phyloP scores from a whole-genome alignment of 1,139 yeast species.

The Candida frijolesensis region DNA sequence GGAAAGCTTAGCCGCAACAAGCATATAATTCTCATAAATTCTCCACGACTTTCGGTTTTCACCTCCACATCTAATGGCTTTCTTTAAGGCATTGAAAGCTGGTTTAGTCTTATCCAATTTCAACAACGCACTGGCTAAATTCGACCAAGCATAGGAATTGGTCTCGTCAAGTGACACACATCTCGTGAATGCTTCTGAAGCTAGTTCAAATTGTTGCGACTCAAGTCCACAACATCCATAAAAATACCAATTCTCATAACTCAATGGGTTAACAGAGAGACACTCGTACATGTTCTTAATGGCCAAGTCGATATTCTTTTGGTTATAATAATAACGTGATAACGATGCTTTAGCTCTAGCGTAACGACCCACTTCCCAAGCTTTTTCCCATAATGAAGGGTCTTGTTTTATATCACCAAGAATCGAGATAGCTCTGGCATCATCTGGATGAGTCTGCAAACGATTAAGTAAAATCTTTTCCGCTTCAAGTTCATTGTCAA shows the following conservation, averaged over 20 bases:
- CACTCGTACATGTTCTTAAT: conserved; percentile 75
- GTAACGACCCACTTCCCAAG: conserved; percentile 86
- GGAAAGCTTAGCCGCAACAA: conserved; percentile 75
- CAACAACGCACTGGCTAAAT: conserved; percentile 79
- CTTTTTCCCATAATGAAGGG: conserved; percentile 75
- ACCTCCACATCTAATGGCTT: conserved; percentile 70
- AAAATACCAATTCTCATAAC: conserved; percentile 84
- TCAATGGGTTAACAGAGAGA: conserved; percentile 72
- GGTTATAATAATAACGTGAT: conserved; percentile 65
- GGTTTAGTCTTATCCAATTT: conserved; percentile 66
- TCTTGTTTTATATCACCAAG: conserved; percentile 85
- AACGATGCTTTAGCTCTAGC: conserved; percentile 85
- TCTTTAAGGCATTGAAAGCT: conserved; percentile 80
- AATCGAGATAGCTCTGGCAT: conserved; percentile 83
- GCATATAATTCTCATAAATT: conserved; percentile 84
- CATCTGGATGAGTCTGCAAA: conserved; percentile 60
- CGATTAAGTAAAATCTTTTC: conserved; percentile 57
- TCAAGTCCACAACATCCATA: conserved; percentile 93
- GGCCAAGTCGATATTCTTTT: conserved; percentile 56
- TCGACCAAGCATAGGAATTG: conserved; percentile 91
- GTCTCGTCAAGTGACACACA: conserved; percentile 87
- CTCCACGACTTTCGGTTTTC: conserved; percentile 78
- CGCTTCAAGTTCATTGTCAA: conserved; percentile 74
- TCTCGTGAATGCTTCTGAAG: conserved; percentile 91
- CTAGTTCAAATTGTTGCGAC: conserved; percentile 67